Evolutionary conservation across 441 rosid species (phyloP), one percentile per base, ranked within the genome.

Genomic region (Erodium trifolium): DNA sequence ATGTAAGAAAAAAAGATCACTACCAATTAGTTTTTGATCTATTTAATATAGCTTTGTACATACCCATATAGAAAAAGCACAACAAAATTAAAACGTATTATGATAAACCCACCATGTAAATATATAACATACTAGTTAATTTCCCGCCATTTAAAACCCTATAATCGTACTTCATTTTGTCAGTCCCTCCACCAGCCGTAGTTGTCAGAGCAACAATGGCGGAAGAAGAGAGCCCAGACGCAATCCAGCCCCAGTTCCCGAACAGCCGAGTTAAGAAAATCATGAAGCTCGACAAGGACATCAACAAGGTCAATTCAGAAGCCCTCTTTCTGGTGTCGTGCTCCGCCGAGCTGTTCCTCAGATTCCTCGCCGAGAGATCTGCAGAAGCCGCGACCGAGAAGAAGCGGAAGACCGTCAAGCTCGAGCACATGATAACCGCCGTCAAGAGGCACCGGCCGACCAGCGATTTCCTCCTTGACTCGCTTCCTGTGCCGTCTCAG

Each of bases 391-490:
- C 90, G 1, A 18, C 49, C 11, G 88, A 86, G 88, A 88, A 85
- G 88, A 90, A 90, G 77, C 90, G 91, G 0, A 94, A 79, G 81
- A 85, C 66, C 12, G 85, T 94, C 51, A 90, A 82, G 71, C 83
- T 82, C 68, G 95, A 88, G 12, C 86, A 92, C 69, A 67, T 92
- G 39, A 79, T 87, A 69, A 66, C 63, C 67, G 96, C 95, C n/a
- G 92, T 83, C 27, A 86, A 85, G 77, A 79, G 90, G 73, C 99
- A 92, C 80, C 90, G 70, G 23, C 97, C 95, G 29, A 88, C 88
- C 0, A 77, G 82, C 43, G 98, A 95, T 83, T 92, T 92, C 74
- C 88, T 95, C 41, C 85, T 90, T 14, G 97, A 95, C 67, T 90
- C 93, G 66, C 98, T 95, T 29, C 97, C 95, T 1, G 12, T 39